Percentiles rank a stretch among this genome's conserved stretches.
Evolutionary conservation across 2,329 filamentous ascomycete genomes (phyloP).

Genomic region (Metarhizium guizhouense): DNA sequence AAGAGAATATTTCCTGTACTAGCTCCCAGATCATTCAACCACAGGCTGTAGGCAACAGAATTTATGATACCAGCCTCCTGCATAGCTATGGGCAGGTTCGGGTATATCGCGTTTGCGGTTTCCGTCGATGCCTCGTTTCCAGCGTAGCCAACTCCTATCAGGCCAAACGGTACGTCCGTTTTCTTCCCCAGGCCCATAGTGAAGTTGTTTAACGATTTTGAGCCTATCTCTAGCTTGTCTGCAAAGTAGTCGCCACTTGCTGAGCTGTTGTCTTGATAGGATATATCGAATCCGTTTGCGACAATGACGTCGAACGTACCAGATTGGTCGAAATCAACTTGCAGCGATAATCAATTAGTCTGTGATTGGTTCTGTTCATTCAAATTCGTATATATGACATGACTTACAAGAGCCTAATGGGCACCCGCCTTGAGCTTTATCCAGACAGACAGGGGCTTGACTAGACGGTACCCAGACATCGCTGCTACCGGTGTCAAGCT

Average conservation of each 20-base stretch:
- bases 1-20: slow-evolving; percentile 66
- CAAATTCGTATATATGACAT: slow-evolving; percentile 2
- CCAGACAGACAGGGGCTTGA: slow-evolving; percentile 29
- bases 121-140: slow-evolving; percentile 37
- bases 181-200: slow-evolving; percentile 48
- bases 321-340: slow-evolving; percentile 29
- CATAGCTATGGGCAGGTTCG: slow-evolving; percentile 58
- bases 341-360: no score
- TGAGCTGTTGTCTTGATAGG: slow-evolving; percentile 52
- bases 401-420: slow-evolving; percentile 37
- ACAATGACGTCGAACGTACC: slow-evolving; percentile 35
- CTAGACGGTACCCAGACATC: slow-evolving; percentile 51
- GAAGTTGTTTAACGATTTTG: slow-evolving; percentile 40
- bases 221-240: slow-evolving; percentile 47
- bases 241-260: slow-evolving; percentile 49
- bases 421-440: slow-evolving; percentile 22
- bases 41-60: slow-evolving; percentile 62
- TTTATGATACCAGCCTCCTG: slow-evolving; percentile 54
- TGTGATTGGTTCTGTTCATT: no score
- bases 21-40: slow-evolving; percentile 51
- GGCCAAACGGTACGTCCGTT: slow-evolving; percentile 47
- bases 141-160: slow-evolving; percentile 53
- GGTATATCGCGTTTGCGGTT: slow-evolving; percentile 28
- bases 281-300: slow-evolving; percentile 42
- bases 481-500: slow-evolving; percentile 57